Evolutionary conservation across 192 early-diverging fungal genomes (phyloP).

Genomic region (Backusella tarrabulga): DNA sequence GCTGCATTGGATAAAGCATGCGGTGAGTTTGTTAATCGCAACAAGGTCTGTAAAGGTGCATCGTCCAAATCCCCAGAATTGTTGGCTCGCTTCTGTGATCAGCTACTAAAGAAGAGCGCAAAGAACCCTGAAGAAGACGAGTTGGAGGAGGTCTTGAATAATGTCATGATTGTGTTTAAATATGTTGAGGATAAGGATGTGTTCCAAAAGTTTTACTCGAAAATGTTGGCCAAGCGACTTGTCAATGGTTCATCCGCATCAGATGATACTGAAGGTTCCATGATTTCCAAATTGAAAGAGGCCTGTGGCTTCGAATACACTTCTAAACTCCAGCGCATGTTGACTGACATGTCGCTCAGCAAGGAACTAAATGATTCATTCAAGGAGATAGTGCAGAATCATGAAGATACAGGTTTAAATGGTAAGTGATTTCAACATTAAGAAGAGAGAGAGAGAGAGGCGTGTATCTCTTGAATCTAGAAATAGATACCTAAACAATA

Average conservation of each 20-base stretch:
- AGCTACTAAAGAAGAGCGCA: constrained; percentile 81
- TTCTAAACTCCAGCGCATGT: constrained; percentile 93
- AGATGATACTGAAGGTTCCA: constrained; percentile 93
- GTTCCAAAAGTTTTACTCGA: constrained; percentile 97
- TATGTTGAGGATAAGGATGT: constrained; percentile 98
- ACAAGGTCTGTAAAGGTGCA: constrained; percentile 72
- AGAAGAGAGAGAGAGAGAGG: background rate
- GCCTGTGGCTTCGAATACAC: constrained; percentile 96
- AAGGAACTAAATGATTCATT: constrained; percentile 88
- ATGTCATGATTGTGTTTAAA: constrained; percentile 88
- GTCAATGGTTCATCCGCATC: constrained; percentile 87
- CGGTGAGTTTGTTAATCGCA: constrained; percentile 91
- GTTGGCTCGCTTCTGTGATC: constrained; percentile 89
- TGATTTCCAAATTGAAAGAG: constrained; percentile 74
- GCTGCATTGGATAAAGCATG: constrained; percentile 93
- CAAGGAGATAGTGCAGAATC: constrained; percentile 54
- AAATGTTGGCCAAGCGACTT: constrained; percentile 90
- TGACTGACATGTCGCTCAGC: constrained; percentile 89
- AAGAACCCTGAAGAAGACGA: constrained; percentile 68
- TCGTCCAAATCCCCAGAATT: constrained; percentile 81
- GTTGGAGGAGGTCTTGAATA: constrained; percentile 38
- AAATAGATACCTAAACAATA: too few species aligned
- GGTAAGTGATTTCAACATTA: constrained; percentile 19
- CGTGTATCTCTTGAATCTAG: background rate
- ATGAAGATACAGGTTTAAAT: constrained; percentile 22